phyloP scores from a whole-genome alignment of 2,329 filamentous ascomycete genomes.

The Pochonia chlamydosporia region DNA sequence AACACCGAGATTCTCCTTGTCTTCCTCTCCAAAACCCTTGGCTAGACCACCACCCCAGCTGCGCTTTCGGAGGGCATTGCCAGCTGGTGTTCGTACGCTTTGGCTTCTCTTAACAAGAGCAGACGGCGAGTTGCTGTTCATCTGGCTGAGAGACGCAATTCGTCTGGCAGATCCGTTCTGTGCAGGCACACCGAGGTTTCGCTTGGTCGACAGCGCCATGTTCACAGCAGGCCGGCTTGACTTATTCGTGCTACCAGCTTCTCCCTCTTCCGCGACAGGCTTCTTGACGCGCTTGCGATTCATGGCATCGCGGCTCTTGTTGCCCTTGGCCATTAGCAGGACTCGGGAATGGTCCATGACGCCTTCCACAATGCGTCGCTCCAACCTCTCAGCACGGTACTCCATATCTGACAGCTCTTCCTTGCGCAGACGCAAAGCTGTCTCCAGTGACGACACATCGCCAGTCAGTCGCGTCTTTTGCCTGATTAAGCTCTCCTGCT shows the following conservation, averaged over 20 bases:
- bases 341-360: constrained; percentile 94
- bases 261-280: constrained; percentile 18
- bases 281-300: constrained; percentile 51
- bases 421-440: constrained; percentile 77
- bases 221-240: constrained; percentile 34
- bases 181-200: constrained; percentile 39
- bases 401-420: constrained; percentile 94
- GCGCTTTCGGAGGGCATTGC: constrained; percentile 53
- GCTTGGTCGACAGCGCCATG: constrained; percentile 49
- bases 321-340: constrained; percentile 69
- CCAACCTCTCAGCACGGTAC: constrained; percentile 76
- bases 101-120: constrained; percentile 70
- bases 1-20: constrained; percentile 59
- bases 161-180: constrained; percentile 60
- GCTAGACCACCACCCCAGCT: constrained; percentile 57
- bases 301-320: constrained; percentile 48
- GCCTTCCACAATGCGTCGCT: constrained; percentile 88
- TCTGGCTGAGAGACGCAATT: constrained; percentile 87
- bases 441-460: constrained; percentile 87
- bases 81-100: constrained; percentile 61
- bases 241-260: constrained; percentile 14
- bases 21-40: constrained; percentile 47
- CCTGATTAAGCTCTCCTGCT: constrained; percentile 68
- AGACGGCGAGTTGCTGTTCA: constrained; percentile 65
- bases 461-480: constrained; percentile 77